A percentile compares a stretch with the other conserved stretches of the same genome.
These are phyloP conservation scores for Phytophthora megakarya DNA, from an alignment of 352 stramenopile species.

Conservation along the genomic window DNA sequence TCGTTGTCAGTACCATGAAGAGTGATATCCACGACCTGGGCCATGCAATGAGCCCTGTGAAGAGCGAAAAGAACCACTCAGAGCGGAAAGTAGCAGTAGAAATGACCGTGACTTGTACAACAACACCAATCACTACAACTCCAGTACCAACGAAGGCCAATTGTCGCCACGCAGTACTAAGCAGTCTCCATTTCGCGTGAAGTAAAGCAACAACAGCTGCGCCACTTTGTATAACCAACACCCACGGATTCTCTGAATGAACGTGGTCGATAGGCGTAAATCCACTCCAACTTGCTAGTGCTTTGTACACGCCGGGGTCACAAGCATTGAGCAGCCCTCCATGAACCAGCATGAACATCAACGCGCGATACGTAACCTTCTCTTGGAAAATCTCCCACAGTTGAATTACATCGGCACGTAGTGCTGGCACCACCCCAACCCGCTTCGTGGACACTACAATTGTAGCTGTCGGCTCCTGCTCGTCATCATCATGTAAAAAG, in stretches of 20 bases:
- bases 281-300: slow-evolving; percentile 43
- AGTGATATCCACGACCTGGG: slow-evolving; percentile 48
- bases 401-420: slow-evolving; percentile 38
- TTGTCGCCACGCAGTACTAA: slow-evolving; percentile 46
- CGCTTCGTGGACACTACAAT: slow-evolving; percentile 30
- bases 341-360: slow-evolving; percentile 53
- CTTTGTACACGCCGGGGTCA: slow-evolving; percentile 40
- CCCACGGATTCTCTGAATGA: slow-evolving; percentile 7
- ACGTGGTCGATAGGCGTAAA: slow-evolving; percentile 22
- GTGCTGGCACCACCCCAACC: slow-evolving; percentile 19
- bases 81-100: slow-evolving; percentile 39
- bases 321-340: slow-evolving; percentile 45
- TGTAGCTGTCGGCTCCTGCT: slow-evolving; percentile 14
- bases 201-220: slow-evolving; percentile 42
- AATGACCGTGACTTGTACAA: slow-evolving; percentile 42
- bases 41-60: slow-evolving; percentile 36
- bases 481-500: slow-evolving; percentile 49
- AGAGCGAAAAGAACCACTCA: slow-evolving; percentile 53
- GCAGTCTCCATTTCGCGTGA: slow-evolving; percentile 46
- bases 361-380: slow-evolving; percentile 54
- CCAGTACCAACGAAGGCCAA: slow-evolving; percentile 36
- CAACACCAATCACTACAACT: slow-evolving; percentile 35
- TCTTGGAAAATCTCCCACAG: slow-evolving; percentile 61
- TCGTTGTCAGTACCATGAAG: slow-evolving; percentile 45
- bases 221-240: slow-evolving; percentile 36